Conservation (phyloP, 768 basidiomycete species). For the Candolleomyces eurysporus region DNA sequence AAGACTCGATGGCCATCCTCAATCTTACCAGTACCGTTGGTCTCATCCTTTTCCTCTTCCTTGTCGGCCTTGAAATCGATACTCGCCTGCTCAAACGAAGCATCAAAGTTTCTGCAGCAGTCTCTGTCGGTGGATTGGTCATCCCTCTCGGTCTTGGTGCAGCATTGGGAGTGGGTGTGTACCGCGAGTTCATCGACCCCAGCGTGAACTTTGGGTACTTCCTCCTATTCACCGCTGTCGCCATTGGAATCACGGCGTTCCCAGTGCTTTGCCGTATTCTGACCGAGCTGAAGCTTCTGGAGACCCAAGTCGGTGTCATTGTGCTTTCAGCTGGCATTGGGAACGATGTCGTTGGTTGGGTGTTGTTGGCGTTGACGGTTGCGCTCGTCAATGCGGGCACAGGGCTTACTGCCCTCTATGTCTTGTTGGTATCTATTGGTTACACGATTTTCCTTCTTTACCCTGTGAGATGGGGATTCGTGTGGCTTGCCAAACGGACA, state of each 20-base stretch:
- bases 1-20: conserved; percentile 51
- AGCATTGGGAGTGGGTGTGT: conserved; percentile 70
- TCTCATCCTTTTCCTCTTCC: conserved; percentile 75
- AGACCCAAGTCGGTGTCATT: conserved; percentile 80
- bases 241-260: conserved; percentile 80
- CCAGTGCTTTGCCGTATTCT: conserved; percentile 84
- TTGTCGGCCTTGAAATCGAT: conserved; percentile 86
- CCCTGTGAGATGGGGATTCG: conserved; percentile 61
- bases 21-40: conserved; percentile 76
- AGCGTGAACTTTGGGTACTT: conserved; percentile 76
- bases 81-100: conserved; percentile 65
- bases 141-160: conserved; percentile 83
- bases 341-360: conserved; percentile 78
- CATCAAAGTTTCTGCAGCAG: conserved; percentile 49
- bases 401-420: conserved; percentile 77
- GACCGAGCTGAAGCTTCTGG: conserved; percentile 76
- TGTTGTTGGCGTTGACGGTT: conserved; percentile 79
- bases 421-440: conserved; percentile 64
- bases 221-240: conserved; percentile 81
- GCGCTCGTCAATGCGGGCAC: conserved; percentile 77
- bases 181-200: conserved; percentile 60
- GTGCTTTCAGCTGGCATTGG: conserved; percentile 82
- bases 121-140: conserved; percentile 67
- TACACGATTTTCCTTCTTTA: conserved; percentile 67
- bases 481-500: conserved; percentile 63